These are phyloP conservation scores for Orobanche coerulescens DNA, from an alignment of 257 asterid species.

Conservation along the genomic window DNA sequence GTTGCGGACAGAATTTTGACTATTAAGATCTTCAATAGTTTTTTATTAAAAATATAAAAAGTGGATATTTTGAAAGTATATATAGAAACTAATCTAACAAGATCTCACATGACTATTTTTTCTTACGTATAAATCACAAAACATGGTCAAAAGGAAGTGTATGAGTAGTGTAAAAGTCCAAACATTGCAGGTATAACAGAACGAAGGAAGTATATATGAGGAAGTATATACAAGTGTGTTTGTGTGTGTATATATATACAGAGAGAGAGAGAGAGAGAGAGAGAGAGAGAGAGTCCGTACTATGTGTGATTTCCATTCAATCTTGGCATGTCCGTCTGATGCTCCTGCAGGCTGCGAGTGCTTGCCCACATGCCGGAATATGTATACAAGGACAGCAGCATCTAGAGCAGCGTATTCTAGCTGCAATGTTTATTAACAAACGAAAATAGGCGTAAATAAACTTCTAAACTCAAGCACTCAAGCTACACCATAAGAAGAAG, in stretches of 20 bases:
- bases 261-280: slow-evolving; percentile 3
- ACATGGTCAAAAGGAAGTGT: too few species aligned
- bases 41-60: too few species aligned
- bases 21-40: too few species aligned
- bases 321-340: slow-evolving; percentile 41
- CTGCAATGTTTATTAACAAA: slow-evolving; percentile 35
- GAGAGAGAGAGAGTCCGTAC: slow-evolving; percentile 34
- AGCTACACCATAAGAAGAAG: not conserved
- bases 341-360: slow-evolving; percentile 39
- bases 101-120: too few species aligned
- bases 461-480: not conserved
- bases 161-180: not conserved
- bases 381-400: slow-evolving; percentile 88
- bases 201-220: too few species aligned
- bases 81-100: too few species aligned
- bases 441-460: not conserved
- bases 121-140: too few species aligned
- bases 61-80: too few species aligned
- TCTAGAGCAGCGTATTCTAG: slow-evolving; percentile 96
- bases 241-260: not conserved
- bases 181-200: not conserved
- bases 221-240: not conserved
- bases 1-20: too few species aligned
- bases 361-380: slow-evolving; percentile 60
- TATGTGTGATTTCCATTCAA: slow-evolving; percentile 89